These are phyloP conservation scores for Aspergillus nanangensis DNA, from an alignment of 495 filamentous ascomycete genomes.

Conservation along the genomic window DNA sequence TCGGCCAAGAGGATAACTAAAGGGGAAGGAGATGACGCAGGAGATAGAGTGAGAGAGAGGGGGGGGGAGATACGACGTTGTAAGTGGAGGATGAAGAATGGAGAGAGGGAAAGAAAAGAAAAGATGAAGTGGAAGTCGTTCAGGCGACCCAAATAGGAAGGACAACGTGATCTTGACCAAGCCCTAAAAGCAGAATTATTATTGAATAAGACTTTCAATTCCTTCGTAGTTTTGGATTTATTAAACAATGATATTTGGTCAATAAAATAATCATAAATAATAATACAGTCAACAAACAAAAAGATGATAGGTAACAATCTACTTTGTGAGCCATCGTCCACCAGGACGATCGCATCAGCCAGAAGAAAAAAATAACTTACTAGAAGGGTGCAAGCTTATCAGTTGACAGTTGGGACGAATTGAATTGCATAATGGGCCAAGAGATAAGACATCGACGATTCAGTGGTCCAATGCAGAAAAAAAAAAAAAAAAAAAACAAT, in stretches of 20 bases:
- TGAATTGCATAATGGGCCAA: not conserved
- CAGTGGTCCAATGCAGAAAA: not conserved
- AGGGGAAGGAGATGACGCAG: no score
- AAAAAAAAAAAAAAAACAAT: not conserved
- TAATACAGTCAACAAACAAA: no score
- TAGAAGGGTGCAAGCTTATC: constrained; percentile 7
- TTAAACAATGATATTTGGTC: no score
- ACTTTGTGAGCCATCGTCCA: constrained; percentile 1
- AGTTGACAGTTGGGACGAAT: constrained; percentile 7
- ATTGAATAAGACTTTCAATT: no score
- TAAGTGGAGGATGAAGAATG: not conserved
- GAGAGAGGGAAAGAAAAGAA: not conserved
- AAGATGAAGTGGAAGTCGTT: not conserved
- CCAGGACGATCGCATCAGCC: not conserved
- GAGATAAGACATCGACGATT: constrained; percentile 4
- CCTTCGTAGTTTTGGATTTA: no score
- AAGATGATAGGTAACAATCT: constrained; percentile 2
- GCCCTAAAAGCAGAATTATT: not conserved
- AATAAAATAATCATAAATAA: no score
- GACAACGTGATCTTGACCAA: not conserved
- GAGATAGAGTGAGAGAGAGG: no score
- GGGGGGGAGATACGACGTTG: not conserved
- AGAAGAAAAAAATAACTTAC: not conserved
- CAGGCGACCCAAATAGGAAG: not conserved
- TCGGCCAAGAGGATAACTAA: no score